Evolutionary conservation across 495 filamentous ascomycete species (phyloP), one percentile per base, ranked within the genome.

Genomic region (Podospora appendiculata): DNA sequence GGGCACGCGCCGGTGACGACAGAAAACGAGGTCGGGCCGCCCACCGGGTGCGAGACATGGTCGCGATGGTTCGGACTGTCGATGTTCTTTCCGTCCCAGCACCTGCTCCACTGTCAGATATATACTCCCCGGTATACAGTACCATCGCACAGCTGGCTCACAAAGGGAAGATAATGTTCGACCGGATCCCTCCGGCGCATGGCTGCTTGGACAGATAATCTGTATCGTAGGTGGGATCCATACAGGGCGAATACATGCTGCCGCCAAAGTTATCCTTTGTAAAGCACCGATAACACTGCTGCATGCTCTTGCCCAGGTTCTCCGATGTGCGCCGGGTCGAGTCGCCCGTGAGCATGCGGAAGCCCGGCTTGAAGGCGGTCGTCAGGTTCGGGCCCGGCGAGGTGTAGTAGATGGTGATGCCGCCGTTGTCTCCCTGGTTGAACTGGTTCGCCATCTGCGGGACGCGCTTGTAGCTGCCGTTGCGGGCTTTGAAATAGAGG

Each of bases 391-490:
- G 53, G 13, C 61, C 63, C 12, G 70, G 64, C 11, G 62, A 58
- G 41, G 65, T 69, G 54, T 73, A 73, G 55, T 73, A 73, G n/a
- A 73, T 58, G 0, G 68, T 70, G 44, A 71, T 63, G 5, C 70
- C 70, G 18, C 60, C 69, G 32, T 67, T 67, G 41, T 59, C 57
- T 13, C 63, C 63, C 19, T 64, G 55, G 38, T 59, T 57, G 41
- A 61, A 64, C n/a, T 63, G 53, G 39, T 73, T 72, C 25, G 60
- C 61, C 14, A 67, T 64, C 39, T 66, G 60, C 5, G 68, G 68
- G 38, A 71, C 66, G n/a, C 66, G 68, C 57, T 67, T 66, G 58
- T 65, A 67, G 11, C 62, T 61, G 18, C 64, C 64, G 48, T 69
- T 69, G 14, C 59, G 62, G 13, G 66, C 62, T 36, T 56, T 55